Base-by-base conservation (phyloP, 2,329 filamentous ascomycete genomes). In the Ceratocystis alfenasii region DNA sequence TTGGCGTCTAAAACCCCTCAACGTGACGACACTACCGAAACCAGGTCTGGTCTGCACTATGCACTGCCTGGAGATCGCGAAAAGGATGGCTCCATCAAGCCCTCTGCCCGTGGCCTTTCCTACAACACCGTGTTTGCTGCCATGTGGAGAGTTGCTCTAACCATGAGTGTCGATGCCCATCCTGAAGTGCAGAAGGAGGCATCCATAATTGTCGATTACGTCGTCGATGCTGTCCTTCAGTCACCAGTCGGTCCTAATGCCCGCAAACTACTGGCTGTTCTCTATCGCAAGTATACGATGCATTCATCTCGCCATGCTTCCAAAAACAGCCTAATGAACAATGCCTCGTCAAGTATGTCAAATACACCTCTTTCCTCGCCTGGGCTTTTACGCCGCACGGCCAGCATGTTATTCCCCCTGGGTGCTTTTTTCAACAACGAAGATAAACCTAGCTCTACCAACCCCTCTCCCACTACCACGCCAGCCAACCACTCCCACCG, bases 81-180 rank as follows among this genome's bases (percentile, higher is more conserved):
- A 71, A 72, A 75, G 15, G 82, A 87, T 68, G 84, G 83, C 2
- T 80, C 77, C 4, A 82, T 85, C 73, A 83, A 83, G 72, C 76
- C 79, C 30, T 72, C 78, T 1, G 79, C 81, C 1, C 81, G 84
- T 57, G 82, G 84, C 0, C 75, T 89, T 10, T 90, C 92, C 12
- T 86, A 89, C 69, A 94, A 95, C 72, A 96, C 91, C 0, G 89
- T 96, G 20, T 96, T 95, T 74, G 88, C 92, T 36, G 89, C 92
- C 0, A 88, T 95, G 69, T 99, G 94, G 94, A 94, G 95, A 74
- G 89, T 96, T 72, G 81, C 95, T 55, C 79, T 96, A 67, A 89
- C 95, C 69, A 81, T 97, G 74, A 93, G 90, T 57, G 90, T 95
- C 20, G 94, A 99, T 73, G 93, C 94, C 50, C 92, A 96, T 72